These are phyloP conservation scores for Colletotrichum sidae DNA, from an alignment of 2,329 filamentous ascomycete genomes.

Conservation along the genomic window DNA sequence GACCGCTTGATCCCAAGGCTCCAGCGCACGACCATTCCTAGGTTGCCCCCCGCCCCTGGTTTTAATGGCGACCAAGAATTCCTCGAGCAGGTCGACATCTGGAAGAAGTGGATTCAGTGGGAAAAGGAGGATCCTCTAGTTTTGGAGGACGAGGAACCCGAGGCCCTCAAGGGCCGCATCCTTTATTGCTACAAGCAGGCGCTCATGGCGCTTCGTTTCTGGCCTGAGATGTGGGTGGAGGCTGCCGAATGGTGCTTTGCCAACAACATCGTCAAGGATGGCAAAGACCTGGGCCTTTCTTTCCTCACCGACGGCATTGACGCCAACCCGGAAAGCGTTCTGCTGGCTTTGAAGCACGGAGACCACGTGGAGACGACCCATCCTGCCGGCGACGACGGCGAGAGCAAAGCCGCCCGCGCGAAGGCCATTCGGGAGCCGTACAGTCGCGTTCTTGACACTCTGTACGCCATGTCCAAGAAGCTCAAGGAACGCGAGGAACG, in stretches of 20 bases:
- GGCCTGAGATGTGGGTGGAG: slow-evolving; percentile 96
- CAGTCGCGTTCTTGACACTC: slow-evolving; percentile 82
- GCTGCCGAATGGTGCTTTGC: slow-evolving; percentile 92
- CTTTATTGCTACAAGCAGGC: slow-evolving; percentile 95
- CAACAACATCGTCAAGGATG: slow-evolving; percentile 75
- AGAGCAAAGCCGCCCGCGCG: slow-evolving; percentile 79
- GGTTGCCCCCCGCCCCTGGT: slow-evolving; percentile 83
- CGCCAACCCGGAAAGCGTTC: slow-evolving; percentile 92
- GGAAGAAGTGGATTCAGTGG: slow-evolving; percentile 96
- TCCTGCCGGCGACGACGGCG: slow-evolving; percentile 80
- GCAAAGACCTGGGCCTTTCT: slow-evolving; percentile 72
- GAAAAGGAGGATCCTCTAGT: slow-evolving; percentile 94
- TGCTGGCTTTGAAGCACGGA: slow-evolving; percentile 89
- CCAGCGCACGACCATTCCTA: slow-evolving; percentile 81
- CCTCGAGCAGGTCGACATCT: slow-evolving; percentile 83
- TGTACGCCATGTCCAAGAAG: slow-evolving; percentile 89
- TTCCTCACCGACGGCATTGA: slow-evolving; percentile 85
- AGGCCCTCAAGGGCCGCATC: slow-evolving; percentile 80
- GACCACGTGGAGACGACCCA: slow-evolving; percentile 87
- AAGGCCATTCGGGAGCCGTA: slow-evolving; percentile 85
- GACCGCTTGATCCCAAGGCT: slow-evolving; percentile 87
- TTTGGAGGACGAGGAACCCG: slow-evolving; percentile 82
- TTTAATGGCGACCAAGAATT: slow-evolving; percentile 91
- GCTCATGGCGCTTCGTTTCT: slow-evolving; percentile 91
- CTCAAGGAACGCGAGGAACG: slow-evolving; percentile 71